Evolutionary conservation across 176 grass and related monocot genomes (phyloP), one percentile per base, ranked within the genome.

Genomic region (Oryza punctata): DNA sequence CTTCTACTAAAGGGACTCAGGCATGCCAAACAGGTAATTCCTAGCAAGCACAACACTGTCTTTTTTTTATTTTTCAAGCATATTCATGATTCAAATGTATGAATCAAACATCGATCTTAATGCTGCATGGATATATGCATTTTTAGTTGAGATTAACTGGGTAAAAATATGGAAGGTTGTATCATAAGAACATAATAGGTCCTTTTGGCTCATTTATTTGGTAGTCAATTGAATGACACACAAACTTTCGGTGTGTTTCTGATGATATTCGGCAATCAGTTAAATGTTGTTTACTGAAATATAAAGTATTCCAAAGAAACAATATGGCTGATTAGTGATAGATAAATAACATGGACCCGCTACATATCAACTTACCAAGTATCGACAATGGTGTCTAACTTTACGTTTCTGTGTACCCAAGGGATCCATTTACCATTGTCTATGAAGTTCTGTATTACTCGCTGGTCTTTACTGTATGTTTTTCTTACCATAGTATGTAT

Each of bases 21-120:
- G 71, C 78, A 88, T 88, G 92, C 95, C 84, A 93, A 93, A 88
- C 90, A 93, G 90, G 95, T 94, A 70, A 88, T 79, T 63, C 72
- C 76, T 82, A 82, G 43, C 70, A 70, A 63, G 23, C 38, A 73
- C 16, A 70, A 4, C 21, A 2, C 0, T 50, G 6, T 25, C 25
- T 35, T 41, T 41, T 28, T 41, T 52, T 28, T 7, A 10, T 37
- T 60, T 81, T 27, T 70, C n/a, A 25, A 14, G 9, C 11, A 0
- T 19, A 26, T 1, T 4, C 50, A 63, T 82, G 9, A 81, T 52
- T 63, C 41, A 77, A 65, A 45, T 63, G 3, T 60, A 70, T n/a
- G 37, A 64, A 82, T 50, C 27, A 82, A 64, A 47, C 40, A 82
- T 0, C 15, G 23, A 64, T 69, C 65, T 79, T 60, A 21, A 47